Conservation (phyloP, 306 rosid genomes). For the Oemleria cerasiformis region DNA sequence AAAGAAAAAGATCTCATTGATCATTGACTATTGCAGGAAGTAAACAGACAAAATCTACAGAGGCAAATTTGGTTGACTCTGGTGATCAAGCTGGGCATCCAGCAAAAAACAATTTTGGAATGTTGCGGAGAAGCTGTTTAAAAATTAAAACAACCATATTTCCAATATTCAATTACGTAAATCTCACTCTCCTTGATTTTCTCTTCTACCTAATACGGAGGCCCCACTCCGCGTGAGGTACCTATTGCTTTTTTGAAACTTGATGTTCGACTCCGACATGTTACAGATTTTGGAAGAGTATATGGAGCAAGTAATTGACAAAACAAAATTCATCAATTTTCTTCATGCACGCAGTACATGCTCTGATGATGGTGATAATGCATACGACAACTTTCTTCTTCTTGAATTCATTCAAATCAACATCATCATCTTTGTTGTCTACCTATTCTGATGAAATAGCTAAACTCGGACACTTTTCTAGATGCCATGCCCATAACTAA, state of each 20-base stretch:
- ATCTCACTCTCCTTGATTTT: not conserved
- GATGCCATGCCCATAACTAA: not conserved
- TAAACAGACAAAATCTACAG: constrained; percentile 10
- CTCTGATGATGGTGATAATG: not conserved
- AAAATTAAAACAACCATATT: not conserved
- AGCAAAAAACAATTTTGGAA: constrained; percentile 9
- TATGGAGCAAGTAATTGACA: constrained; percentile 16
- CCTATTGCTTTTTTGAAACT: not conserved
- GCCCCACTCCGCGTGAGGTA: not conserved
- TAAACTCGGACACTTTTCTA: not conserved
- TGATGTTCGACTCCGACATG: constrained; percentile 15
- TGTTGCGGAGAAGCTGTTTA: constrained; percentile 5
- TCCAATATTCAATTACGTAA: not conserved
- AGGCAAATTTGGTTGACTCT: constrained; percentile 16
- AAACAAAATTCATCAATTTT: not conserved
- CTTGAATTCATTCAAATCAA: not conserved
- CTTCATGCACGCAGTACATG: not conserved
- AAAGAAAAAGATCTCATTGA: not conserved
- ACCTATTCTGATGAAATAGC: not conserved
- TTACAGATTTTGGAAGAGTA: constrained; percentile 1
- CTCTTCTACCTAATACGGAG: not conserved
- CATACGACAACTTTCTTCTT: not conserved
- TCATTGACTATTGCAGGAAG: not conserved
- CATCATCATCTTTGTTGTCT: not conserved
- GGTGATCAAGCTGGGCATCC: not conserved